A percentile compares a stretch with the other conserved stretches of the same genome.
phyloP scores from a whole-genome alignment of 495 filamentous ascomycete genomes.

The Annulohypoxylon maeteangense region DNA sequence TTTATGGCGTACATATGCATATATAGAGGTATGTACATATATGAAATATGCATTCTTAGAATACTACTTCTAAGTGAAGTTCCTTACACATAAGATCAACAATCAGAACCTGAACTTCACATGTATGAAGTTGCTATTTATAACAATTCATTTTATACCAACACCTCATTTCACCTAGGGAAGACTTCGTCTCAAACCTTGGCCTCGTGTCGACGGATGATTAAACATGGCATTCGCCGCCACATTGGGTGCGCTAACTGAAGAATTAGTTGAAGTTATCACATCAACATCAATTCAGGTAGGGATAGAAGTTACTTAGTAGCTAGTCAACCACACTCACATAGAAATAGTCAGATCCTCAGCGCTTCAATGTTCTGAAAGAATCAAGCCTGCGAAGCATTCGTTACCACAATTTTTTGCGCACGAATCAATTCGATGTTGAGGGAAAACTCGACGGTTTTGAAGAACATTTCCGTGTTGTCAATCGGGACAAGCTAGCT shows the following conservation, averaged over 20 bases:
- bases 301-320: conserved; percentile 5
- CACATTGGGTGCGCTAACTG: conserved; percentile 61
- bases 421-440: conserved; percentile 91
- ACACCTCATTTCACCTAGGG: conserved; percentile 34
- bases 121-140: background rate
- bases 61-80: background rate
- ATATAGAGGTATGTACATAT: background rate
- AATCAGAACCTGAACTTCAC: background rate
- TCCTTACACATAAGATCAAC: background rate
- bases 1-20: background rate
- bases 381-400: conserved; percentile 66
- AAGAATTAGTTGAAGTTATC: conserved; percentile 63
- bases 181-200: background rate
- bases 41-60: background rate
- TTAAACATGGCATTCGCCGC: conserved; percentile 60
- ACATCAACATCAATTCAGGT: conserved; percentile 47
- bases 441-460: conserved; percentile 77
- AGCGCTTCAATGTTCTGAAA: conserved; percentile 59
- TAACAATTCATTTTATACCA: conserved; percentile 45
- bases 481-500: conserved; percentile 81
- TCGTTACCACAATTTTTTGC: conserved; percentile 68
- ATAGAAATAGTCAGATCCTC: conserved; percentile 51
- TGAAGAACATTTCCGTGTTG: conserved; percentile 86
- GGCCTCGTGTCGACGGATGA: conserved; percentile 24
- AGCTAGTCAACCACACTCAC: conserved; percentile 18